Evolutionary conservation across 2,329 filamentous ascomycete genomes (phyloP).

Genomic region (Aspergillus hiratsukae): DNA sequence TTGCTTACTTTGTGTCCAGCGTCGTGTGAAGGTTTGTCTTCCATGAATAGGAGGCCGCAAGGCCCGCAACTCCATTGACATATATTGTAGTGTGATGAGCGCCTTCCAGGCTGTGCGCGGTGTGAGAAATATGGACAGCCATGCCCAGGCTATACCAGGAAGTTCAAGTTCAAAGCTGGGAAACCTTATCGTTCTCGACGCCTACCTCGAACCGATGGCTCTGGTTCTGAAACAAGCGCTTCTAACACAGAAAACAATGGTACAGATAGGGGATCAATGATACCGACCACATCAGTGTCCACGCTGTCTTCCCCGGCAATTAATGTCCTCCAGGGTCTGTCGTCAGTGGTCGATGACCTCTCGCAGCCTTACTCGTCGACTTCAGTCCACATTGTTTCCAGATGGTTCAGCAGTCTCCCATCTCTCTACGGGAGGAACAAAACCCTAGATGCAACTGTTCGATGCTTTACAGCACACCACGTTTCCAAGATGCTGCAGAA

Average conservation of each 20-base stretch:
- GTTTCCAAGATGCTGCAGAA: slow-evolving; percentile 18
- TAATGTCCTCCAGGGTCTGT: slow-evolving; percentile 21
- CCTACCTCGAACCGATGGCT: slow-evolving; percentile 1
- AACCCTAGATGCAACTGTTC: slow-evolving; percentile 23
- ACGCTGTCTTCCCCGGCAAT: slow-evolving; percentile 8
- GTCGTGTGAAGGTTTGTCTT: slow-evolving; percentile 22
- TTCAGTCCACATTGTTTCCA: slow-evolving; percentile 15
- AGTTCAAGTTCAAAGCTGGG: slow-evolving; percentile 32
- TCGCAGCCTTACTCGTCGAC: slow-evolving; percentile 14
- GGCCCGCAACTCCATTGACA: slow-evolving; percentile 3
- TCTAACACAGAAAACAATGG: not conserved
- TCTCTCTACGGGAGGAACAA: slow-evolving; percentile 21
- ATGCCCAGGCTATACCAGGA: slow-evolving; percentile 31
- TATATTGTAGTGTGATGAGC: slow-evolving; percentile 31
- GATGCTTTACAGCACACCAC: slow-evolving; percentile 24
- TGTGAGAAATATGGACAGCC: slow-evolving; percentile 30
- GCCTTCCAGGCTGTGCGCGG: slow-evolving; percentile 26
- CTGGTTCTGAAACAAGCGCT: not conserved
- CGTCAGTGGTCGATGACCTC: slow-evolving; percentile 20
- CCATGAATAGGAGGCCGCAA: not conserved
- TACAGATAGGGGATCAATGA: not conserved
- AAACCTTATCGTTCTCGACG: slow-evolving; percentile 23
- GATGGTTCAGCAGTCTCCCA: slow-evolving; percentile 23
- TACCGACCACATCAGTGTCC: not conserved
- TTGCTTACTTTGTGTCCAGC: slow-evolving; percentile 24